These are phyloP conservation scores for Fusarium nematophilum DNA, from an alignment of 2,329 filamentous ascomycete species.

Conservation along the genomic window DNA sequence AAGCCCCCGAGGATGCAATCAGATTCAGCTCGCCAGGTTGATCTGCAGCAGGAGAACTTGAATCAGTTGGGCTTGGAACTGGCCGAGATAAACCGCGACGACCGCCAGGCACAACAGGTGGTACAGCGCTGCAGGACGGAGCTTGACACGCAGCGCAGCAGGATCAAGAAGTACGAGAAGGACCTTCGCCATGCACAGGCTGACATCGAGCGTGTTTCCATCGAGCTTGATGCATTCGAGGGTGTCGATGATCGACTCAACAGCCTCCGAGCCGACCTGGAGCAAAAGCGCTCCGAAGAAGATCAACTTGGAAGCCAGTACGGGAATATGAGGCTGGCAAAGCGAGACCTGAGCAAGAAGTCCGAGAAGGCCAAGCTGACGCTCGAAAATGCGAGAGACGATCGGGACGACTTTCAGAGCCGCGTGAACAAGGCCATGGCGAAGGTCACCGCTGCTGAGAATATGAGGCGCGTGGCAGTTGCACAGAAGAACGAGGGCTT, in stretches of 20 bases:
- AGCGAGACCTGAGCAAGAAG: slow-evolving; percentile 59
- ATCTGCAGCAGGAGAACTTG: slow-evolving; percentile 60
- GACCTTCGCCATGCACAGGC: slow-evolving; percentile 70
- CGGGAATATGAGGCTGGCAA: slow-evolving; percentile 62
- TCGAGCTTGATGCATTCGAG: slow-evolving; percentile 73
- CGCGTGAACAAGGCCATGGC: slow-evolving; percentile 66
- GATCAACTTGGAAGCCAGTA: slow-evolving; percentile 66
- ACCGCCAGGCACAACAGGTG: slow-evolving; percentile 59
- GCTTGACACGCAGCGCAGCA: slow-evolving; percentile 56
- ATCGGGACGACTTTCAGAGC: slow-evolving; percentile 55
- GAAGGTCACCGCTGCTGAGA: slow-evolving; percentile 61
- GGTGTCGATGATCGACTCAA: slow-evolving; percentile 76
- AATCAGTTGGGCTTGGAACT: slow-evolving; percentile 67
- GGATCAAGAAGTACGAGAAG: slow-evolving; percentile 58
- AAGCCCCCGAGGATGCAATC: slow-evolving; percentile 80
- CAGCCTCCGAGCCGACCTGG: slow-evolving; percentile 67
- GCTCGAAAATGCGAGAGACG: slow-evolving; percentile 47
- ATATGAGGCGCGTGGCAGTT: slow-evolving; percentile 65
- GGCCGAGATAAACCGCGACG: slow-evolving; percentile 61
- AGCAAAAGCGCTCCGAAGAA: slow-evolving; percentile 61
- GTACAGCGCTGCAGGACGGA: slow-evolving; percentile 61
- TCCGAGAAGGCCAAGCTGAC: slow-evolving; percentile 54
- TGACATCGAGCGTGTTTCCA: slow-evolving; percentile 60
- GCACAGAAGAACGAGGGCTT: slow-evolving; percentile 71
- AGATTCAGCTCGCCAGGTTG: slow-evolving; percentile 75